Percentiles rank a stretch among this genome's conserved stretches.
phyloP scores from a whole-genome alignment of 306 rosid species.

The Ziziphus jujuba region DNA sequence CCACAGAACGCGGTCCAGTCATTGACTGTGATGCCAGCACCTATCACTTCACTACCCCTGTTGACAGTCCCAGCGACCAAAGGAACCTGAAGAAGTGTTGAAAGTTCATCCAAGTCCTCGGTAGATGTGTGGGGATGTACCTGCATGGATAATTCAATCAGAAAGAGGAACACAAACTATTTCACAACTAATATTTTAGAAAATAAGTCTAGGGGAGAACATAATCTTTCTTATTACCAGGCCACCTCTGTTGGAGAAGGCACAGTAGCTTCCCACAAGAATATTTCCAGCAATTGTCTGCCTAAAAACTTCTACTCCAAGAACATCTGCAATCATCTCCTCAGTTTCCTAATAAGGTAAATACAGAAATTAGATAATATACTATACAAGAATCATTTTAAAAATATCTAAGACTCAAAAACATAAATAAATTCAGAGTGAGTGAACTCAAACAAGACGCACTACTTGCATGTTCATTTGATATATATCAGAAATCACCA shows the following conservation, averaged over 20 bases:
- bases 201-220: not conserved
- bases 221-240: slow-evolving; percentile 50
- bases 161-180: not conserved
- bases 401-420: no score
- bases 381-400: no score
- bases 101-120: slow-evolving; percentile 90
- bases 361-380: no score
- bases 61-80: slow-evolving; percentile 88
- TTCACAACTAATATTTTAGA: not conserved
- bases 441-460: no score
- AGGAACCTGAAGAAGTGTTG: slow-evolving; percentile 95
- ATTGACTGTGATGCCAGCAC: slow-evolving; percentile 78
- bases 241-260: slow-evolving; percentile 89
- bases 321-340: slow-evolving; percentile 89
- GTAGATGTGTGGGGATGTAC: slow-evolving; percentile 94
- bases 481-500: no score
- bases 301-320: slow-evolving; percentile 95
- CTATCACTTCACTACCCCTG: slow-evolving; percentile 89
- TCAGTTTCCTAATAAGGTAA: slow-evolving; percentile 67
- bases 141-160: slow-evolving; percentile 35
- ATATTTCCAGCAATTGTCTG: slow-evolving; percentile 90
- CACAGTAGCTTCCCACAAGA: slow-evolving; percentile 88
- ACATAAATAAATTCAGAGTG: no score
- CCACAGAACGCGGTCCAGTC: slow-evolving; percentile 98
- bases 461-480: no score